These are phyloP conservation scores for Margaritispora aquatica DNA, from an alignment of 495 filamentous ascomycete genomes.

Conservation along the genomic window DNA sequence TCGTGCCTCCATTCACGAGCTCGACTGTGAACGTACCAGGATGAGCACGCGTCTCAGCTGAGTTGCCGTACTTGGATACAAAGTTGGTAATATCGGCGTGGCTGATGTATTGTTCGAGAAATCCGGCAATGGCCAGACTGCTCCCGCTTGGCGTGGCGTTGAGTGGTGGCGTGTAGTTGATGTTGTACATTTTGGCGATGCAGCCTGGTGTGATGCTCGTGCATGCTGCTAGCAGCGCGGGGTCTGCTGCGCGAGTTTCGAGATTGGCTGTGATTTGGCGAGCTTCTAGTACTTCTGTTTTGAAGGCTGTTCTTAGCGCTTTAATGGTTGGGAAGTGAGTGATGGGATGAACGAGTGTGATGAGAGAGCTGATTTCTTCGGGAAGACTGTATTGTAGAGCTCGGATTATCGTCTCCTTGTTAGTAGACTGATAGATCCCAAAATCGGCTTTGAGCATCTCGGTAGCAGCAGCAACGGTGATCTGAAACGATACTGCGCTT, in stretches of 20 bases:
- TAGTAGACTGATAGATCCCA: not conserved
- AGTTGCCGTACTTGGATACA: conserved; percentile 1
- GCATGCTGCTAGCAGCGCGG: not conserved
- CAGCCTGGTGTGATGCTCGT: not conserved
- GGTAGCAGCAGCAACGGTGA: not conserved
- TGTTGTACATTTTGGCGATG: conserved; percentile 2
- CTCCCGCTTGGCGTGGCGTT: not conserved
- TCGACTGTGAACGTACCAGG: not conserved
- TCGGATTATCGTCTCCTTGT: not conserved
- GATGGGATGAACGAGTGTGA: not conserved
- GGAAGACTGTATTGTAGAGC: not conserved
- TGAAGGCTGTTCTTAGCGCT: not conserved
- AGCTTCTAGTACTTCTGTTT: not conserved
- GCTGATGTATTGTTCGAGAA: not conserved
- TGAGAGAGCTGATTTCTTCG: not conserved
- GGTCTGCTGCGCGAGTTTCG: not conserved
- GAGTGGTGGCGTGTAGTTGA: not conserved
- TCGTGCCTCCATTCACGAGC: conserved; percentile 1
- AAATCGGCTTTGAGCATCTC: not conserved
- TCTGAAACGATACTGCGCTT: not conserved
- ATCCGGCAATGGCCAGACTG: not conserved
- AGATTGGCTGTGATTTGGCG: not conserved
- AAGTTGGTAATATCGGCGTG: not conserved
- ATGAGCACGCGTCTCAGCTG: not conserved
- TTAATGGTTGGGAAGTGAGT: not conserved